A percentile compares a stretch with the other conserved stretches of the same genome.
Evolutionary conservation across 257 asterid genomes (phyloP).

Genomic region (Vinca minor): DNA sequence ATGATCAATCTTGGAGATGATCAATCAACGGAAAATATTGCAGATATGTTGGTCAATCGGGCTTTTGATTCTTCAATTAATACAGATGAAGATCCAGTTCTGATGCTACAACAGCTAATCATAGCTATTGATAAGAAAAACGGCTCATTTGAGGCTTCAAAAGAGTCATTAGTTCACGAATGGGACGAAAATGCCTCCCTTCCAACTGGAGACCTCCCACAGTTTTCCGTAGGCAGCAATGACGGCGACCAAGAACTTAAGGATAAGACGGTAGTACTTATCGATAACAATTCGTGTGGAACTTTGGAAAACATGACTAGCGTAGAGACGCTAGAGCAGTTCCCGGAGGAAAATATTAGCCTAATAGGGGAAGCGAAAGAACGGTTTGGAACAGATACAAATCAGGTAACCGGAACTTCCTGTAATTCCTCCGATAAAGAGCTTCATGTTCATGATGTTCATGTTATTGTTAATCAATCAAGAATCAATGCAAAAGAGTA

Average conservation of each 20-base stretch:
- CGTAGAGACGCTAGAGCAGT: slow-evolving; percentile 16
- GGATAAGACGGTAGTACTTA: slow-evolving; percentile 47
- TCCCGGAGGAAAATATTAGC: slow-evolving; percentile 16
- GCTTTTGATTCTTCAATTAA: slow-evolving; percentile 21
- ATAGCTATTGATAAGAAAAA: slow-evolving; percentile 38
- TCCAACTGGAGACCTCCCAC: slow-evolving; percentile 10
- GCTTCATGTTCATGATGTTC: slow-evolving; percentile 29
- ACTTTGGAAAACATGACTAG: too few species aligned
- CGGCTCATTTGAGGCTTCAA: slow-evolving; percentile 11
- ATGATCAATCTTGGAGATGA: slow-evolving; percentile 31
- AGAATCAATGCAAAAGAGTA: slow-evolving; percentile 2
- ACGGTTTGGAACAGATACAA: slow-evolving; percentile 16
- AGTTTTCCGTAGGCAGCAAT: not conserved
- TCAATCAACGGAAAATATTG: slow-evolving; percentile 17
- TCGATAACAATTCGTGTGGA: too few species aligned
- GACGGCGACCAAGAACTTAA: slow-evolving; percentile 21
- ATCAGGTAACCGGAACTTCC: slow-evolving; percentile 16
- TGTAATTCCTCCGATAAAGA: slow-evolving; percentile 15
- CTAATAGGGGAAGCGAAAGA: slow-evolving; percentile 17
- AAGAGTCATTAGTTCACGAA: slow-evolving; percentile 18
- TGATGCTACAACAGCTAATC: slow-evolving; percentile 28
- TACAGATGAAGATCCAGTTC: slow-evolving; percentile 39
- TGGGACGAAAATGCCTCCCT: slow-evolving; percentile 18
- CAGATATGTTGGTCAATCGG: slow-evolving; percentile 15
- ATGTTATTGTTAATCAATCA: slow-evolving; percentile 24